Evolutionary conservation across 2,329 filamentous ascomycete species (phyloP).

Genomic region (Rhinocladiella similis): DNA sequence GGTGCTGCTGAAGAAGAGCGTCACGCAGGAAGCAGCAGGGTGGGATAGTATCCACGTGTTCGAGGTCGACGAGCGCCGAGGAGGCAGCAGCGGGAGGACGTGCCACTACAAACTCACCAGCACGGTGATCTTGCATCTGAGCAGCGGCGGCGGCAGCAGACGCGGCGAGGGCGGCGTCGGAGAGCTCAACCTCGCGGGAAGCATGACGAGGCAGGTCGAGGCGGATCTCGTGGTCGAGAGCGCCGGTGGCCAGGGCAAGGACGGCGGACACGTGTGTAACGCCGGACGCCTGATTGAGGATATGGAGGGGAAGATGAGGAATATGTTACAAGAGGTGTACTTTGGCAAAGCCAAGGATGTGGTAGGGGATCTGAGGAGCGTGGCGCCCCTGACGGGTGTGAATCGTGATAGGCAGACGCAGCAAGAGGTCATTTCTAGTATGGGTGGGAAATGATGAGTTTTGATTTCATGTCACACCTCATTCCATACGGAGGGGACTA

Average conservation of each 20-base stretch:
- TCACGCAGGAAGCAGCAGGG: conserved; percentile 42
- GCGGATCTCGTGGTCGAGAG: conserved; percentile 79
- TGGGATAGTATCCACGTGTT: conserved; percentile 99
- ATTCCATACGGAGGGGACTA: not conserved
- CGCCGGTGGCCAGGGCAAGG: conserved; percentile 49
- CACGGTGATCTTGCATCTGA: conserved; percentile 87
- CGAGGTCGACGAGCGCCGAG: conserved; percentile 79
- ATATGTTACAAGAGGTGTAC: conserved; percentile 94
- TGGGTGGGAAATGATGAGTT: conserved; percentile 24
- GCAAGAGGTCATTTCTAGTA: conserved; percentile 28
- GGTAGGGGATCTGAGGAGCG: conserved; percentile 88
- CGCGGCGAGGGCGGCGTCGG: conserved; percentile 62
- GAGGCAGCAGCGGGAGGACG: conserved; percentile 64
- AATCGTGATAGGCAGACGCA: conserved; percentile 27
- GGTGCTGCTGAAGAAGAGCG: conserved; percentile 91
- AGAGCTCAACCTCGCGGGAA: conserved; percentile 88
- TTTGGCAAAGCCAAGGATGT: conserved; percentile 99
- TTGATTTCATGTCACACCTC: not conserved
- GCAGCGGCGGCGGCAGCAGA: conserved; percentile 33
- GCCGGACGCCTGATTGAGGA: conserved; percentile 94
- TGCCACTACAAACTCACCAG: conserved; percentile 98
- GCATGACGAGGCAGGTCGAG: conserved; percentile 97
- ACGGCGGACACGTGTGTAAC: conserved; percentile 93
- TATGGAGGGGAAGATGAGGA: conserved; percentile 99
- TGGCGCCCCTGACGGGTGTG: conserved; percentile 27